These are phyloP conservation scores for Microthlaspi erraticum DNA, from an alignment of 345 rosid species.

Conservation along the genomic window DNA sequence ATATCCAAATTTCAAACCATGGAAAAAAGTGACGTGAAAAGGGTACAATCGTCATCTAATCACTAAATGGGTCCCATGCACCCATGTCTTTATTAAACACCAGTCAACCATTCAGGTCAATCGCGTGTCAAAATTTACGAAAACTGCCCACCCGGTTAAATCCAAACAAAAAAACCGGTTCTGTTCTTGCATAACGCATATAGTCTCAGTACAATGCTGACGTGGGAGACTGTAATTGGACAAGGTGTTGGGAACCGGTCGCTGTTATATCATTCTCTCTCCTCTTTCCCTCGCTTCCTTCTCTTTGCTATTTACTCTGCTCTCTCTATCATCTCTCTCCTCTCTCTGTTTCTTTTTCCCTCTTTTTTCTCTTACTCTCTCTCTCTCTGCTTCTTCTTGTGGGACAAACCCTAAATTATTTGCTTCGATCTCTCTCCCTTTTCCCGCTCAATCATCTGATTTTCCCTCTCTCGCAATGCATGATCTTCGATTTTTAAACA, in stretches of 20 bases:
- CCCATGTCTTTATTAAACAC: constrained; percentile 18
- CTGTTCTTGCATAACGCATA: constrained; percentile 43
- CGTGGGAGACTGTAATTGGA: constrained; percentile 56
- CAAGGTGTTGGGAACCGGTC: constrained; percentile 31
- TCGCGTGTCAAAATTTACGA: constrained; percentile 34
- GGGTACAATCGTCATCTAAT: constrained; percentile 23
- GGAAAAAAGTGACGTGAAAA: constrained; percentile 17
- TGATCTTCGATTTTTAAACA: constrained; percentile 56
- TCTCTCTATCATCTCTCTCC: constrained; percentile 25
- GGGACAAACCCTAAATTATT: constrained; percentile 49
- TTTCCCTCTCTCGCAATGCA: constrained; percentile 60
- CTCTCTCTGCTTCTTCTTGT: constrained; percentile 57
- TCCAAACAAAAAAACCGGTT: constrained; percentile 34
- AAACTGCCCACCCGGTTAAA: constrained; percentile 37
- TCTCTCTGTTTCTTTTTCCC: constrained; percentile 51
- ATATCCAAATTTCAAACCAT: constrained; percentile 24
- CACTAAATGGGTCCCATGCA: constrained; percentile 25
- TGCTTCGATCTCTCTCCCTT: constrained; percentile 24
- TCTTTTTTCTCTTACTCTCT: constrained; percentile 30
- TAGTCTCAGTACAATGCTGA: constrained; percentile 30
- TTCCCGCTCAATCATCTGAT: constrained; percentile 38
- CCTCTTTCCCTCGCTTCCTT: constrained; percentile 40
- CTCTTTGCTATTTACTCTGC: constrained; percentile 35
- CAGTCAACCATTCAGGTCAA: constrained; percentile 68
- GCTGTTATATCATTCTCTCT: constrained; percentile 62